These are phyloP conservation scores for Hygrophorus pudorinus DNA, from an alignment of 768 basidiomycete genomes.

Conservation along the genomic window DNA sequence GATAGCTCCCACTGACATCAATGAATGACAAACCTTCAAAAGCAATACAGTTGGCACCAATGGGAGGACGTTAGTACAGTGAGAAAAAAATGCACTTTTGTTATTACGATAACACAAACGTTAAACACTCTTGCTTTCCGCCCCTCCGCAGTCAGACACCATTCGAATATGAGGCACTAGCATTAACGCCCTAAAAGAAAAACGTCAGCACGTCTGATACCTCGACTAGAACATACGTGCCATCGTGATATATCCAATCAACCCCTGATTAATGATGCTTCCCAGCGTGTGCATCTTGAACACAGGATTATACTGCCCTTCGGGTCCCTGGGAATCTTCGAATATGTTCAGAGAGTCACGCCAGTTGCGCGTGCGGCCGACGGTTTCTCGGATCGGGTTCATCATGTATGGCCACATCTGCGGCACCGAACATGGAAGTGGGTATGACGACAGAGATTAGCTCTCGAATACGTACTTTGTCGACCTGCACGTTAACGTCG, in stretches of 20 bases:
- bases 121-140: no score
- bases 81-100: no score
- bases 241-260: slow-evolving; percentile 49
- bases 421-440: not conserved
- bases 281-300: slow-evolving; percentile 42
- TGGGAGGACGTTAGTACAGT: no score
- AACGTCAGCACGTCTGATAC: not conserved
- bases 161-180: slow-evolving; percentile 7
- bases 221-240: slow-evolving; percentile 17
- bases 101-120: no score
- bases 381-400: slow-evolving; percentile 37
- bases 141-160: not conserved
- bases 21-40: no score
- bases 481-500: slow-evolving; percentile 36
- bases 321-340: slow-evolving; percentile 36
- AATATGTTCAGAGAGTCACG: slow-evolving; percentile 46
- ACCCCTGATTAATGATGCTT: slow-evolving; percentile 38
- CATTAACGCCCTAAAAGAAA: slow-evolving; percentile 8
- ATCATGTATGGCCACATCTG: slow-evolving; percentile 43
- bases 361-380: slow-evolving; percentile 42
- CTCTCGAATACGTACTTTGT: slow-evolving; percentile 24
- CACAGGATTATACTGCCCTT: slow-evolving; percentile 41
- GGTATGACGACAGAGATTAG: not conserved
- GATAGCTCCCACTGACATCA: no score
- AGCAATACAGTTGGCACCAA: no score